A percentile compares a stretch with the other conserved stretches of the same genome.
Conservation (phyloP, 2,329 filamentous ascomycete genomes). For the Chrysosporium queenslandicum region DNA sequence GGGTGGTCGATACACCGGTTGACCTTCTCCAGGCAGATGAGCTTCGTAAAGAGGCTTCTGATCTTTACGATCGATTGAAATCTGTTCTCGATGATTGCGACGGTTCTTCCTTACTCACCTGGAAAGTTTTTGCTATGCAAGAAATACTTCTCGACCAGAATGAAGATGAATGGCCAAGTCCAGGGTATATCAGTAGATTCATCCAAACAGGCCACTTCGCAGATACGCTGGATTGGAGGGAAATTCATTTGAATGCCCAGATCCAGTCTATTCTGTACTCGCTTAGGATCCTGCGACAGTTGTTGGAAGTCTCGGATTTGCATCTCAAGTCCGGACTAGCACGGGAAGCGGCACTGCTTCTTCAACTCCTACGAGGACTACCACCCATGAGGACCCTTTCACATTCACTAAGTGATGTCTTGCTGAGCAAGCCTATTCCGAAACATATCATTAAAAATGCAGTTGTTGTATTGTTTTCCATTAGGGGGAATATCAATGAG, state of each 20-base stretch:
- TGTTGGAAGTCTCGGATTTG: slow-evolving; percentile 32
- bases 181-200: slow-evolving; percentile 22
- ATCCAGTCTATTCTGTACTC: slow-evolving; percentile 54
- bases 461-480: background rate
- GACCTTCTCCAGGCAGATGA: slow-evolving; percentile 20
- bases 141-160: slow-evolving; percentile 23
- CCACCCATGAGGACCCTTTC: slow-evolving; percentile 17
- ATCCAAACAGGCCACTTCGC: slow-evolving; percentile 24
- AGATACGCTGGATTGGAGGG: slow-evolving; percentile 44
- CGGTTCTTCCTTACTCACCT: slow-evolving; percentile 19
- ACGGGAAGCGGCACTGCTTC: slow-evolving; percentile 8
- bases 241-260: slow-evolving; percentile 53
- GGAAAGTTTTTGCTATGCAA: slow-evolving; percentile 29
- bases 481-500: background rate
- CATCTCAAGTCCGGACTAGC: background rate
- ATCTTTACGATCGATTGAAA: slow-evolving; percentile 21
- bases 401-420: slow-evolving; percentile 5
- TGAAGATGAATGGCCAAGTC: slow-evolving; percentile 15
- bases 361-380: slow-evolving; percentile 15
- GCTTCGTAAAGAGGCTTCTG: slow-evolving; percentile 16
- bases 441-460: background rate
- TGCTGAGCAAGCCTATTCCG: background rate
- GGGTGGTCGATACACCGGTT: slow-evolving; percentile 27
- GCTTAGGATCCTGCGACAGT: slow-evolving; percentile 49
- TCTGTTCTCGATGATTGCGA: slow-evolving; percentile 16